Evolutionary conservation across 139 green algal species (phyloP), one percentile per base, ranked within the genome.

Genomic region (Desmodesmus armatus): DNA sequence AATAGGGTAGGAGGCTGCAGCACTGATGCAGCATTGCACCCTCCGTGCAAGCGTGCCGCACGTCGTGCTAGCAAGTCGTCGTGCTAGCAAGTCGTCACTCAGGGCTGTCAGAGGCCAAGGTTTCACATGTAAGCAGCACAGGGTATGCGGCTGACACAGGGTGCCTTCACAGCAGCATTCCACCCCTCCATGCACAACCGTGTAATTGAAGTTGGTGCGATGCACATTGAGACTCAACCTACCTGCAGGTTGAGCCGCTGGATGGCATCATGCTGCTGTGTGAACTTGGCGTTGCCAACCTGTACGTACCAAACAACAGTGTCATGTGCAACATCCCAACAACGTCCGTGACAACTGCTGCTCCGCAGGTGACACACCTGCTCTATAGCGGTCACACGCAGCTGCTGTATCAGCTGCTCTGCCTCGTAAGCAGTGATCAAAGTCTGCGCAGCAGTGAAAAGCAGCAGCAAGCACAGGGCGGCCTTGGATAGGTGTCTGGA

Each of bases 241-340:
- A 84, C 95, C 93, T 97, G 92, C 70, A 87, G 69, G 51, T 86
- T 80, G 15, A 86, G 80, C 69, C 73, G 40, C 5, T 62, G 37
- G 13, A 86, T 73, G 37, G 51, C 49, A 44, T 86, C 80, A 65
- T 86, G 80, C 80, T 86, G 80, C 70, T 71, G 47, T 51, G 80
- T 41, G 70, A 86, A 86, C 31, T 60, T 41, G 13, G 80, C 23
- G n/a, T 37, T 73, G 5, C 69, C 80, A 60, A 80, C 51, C 69
- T 86, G 69, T 29, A 33, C 1, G 21, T 27, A 23, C 2, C 6
- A 23, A 69, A 35, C 29, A 11, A 23, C 6, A 27, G 25, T 69
- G 60, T 69, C 29, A 69, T 37, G 25, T 69, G 17, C 21, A 27
- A 7, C 17, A 69, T 69, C 60, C 7, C 33, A 11, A 37, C 25